Conservation (phyloP, 345 rosid genomes). For the Lepidium africanum region DNA sequence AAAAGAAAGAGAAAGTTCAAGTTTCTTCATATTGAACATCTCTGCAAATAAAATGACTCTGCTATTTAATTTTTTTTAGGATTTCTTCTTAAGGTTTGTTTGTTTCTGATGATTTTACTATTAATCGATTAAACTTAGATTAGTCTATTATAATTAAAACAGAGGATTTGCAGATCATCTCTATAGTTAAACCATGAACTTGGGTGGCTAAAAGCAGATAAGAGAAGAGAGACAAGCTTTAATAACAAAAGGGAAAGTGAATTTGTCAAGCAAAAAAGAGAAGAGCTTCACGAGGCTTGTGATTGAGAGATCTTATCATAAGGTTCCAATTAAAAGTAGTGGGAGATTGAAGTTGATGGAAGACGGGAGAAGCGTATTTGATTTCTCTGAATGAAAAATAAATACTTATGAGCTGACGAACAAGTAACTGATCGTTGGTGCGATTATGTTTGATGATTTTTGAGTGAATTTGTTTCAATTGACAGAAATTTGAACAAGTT, state of each 20-base stretch:
- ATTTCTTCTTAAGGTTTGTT: neutral
- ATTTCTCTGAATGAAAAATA: conserved; percentile 38
- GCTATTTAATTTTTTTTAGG: neutral
- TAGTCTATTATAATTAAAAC: neutral
- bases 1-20: conserved; percentile 10
- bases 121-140: neutral
- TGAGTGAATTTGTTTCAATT: conserved; percentile 52
- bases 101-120: neutral
- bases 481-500: conserved; percentile 42
- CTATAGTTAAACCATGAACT: conserved; percentile 48
- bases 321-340: conserved; percentile 62
- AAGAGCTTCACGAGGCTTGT: conserved; percentile 43
- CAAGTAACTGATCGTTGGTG: conserved; percentile 41
- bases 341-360: conserved; percentile 38
- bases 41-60: neutral
- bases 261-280: conserved; percentile 58
- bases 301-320: conserved; percentile 45
- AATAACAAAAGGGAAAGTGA: conserved; percentile 64
- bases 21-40: conserved; percentile 19
- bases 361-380: conserved; percentile 45
- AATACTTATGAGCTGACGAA: conserved; percentile 44
- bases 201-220: conserved; percentile 36
- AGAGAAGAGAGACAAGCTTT: conserved; percentile 46
- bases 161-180: no score
- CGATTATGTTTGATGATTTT: conserved; percentile 44